Conservation (phyloP, 1,284 basidiomycete species). For the Apiotrichum gamsii region DNA sequence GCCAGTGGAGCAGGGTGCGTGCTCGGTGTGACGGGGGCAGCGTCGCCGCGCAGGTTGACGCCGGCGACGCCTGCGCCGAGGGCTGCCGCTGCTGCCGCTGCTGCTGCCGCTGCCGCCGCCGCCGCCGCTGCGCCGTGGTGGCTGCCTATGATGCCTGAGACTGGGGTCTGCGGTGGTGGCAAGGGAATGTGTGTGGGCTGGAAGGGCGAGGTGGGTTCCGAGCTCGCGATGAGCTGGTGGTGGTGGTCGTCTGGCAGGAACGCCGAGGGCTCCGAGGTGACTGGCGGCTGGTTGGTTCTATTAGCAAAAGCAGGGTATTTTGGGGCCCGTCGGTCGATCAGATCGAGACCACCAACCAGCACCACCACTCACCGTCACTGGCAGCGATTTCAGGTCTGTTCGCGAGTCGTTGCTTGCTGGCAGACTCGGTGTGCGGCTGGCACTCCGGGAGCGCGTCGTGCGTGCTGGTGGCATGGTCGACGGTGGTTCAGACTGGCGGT, state of each 20-base stretch:
- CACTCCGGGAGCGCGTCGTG: conserved; percentile 7
- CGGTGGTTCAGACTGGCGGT: conserved; percentile 14
- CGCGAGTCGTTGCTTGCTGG: conserved; percentile 8
- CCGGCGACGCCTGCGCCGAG: neutral
- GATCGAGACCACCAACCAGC: no score
- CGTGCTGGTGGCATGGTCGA: neutral
- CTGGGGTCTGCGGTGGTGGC: neutral
- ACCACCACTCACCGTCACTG: conserved; percentile 15
- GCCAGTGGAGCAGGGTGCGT: neutral
- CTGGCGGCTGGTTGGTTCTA: neutral
- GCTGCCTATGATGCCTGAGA: neutral
- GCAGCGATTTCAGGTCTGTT: conserved; percentile 14
- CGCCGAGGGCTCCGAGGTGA: neutral
- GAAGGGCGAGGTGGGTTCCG: conserved; percentile 1
- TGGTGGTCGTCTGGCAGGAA: neutral
- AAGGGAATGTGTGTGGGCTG: neutral
- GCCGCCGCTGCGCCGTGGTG: no score
- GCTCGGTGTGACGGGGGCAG: neutral
- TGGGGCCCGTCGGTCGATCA: neutral
- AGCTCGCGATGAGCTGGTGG: neutral
- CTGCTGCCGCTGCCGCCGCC: no score
- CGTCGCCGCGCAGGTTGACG: no score
- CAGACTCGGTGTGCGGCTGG: conserved; percentile 11
- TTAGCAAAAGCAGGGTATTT: neutral
- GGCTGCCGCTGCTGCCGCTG: no score